Percentiles rank a stretch among this genome's conserved stretches.
These are phyloP conservation scores for Ailanthus altissimus DNA, from an alignment of 345 rosid species.

Conservation along the genomic window DNA sequence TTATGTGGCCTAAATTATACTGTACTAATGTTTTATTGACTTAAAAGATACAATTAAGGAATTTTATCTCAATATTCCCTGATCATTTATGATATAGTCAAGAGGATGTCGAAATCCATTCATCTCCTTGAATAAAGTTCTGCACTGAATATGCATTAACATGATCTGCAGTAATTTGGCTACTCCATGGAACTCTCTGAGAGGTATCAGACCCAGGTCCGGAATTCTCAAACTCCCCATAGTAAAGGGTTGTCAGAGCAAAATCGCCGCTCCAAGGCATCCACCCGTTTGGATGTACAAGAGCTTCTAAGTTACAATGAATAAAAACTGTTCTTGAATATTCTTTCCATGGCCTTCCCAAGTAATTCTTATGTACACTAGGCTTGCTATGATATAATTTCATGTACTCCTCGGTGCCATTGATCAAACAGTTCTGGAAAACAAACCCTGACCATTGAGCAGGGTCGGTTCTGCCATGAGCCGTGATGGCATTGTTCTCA, in stretches of 20 bases:
- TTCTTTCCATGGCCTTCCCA: conserved; percentile 99
- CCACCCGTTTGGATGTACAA: conserved; percentile 75
- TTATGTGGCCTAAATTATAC: not conserved
- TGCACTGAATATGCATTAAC: conserved; percentile 52
- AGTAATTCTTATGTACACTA: conserved; percentile 56
- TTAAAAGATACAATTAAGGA: not conserved
- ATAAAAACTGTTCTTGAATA: conserved; percentile 78
- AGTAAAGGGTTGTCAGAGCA: conserved; percentile 74
- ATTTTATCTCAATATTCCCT: not conserved
- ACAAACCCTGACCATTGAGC: conserved; percentile 75
- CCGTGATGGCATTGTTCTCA: conserved; percentile 71
- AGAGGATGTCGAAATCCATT: conserved; percentile 56
- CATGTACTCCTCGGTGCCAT: conserved; percentile 81
- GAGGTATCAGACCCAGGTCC: conserved; percentile 64
- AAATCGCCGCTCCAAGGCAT: conserved; percentile 74
- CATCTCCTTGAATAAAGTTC: conserved; percentile 85
- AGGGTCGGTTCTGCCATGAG: conserved; percentile 89
- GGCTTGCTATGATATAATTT: conserved; percentile 58
- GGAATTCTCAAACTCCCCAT: conserved; percentile 69
- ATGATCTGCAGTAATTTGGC: conserved; percentile 58
- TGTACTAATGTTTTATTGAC: not conserved
- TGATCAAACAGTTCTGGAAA: conserved; percentile 67
- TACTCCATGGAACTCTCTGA: conserved; percentile 75
- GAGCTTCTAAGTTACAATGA: conserved; percentile 52
- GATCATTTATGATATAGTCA: not conserved